These are phyloP conservation scores for Gyromitra esculenta DNA, from an alignment of 2,329 filamentous ascomycete species.

Conservation along the genomic window DNA sequence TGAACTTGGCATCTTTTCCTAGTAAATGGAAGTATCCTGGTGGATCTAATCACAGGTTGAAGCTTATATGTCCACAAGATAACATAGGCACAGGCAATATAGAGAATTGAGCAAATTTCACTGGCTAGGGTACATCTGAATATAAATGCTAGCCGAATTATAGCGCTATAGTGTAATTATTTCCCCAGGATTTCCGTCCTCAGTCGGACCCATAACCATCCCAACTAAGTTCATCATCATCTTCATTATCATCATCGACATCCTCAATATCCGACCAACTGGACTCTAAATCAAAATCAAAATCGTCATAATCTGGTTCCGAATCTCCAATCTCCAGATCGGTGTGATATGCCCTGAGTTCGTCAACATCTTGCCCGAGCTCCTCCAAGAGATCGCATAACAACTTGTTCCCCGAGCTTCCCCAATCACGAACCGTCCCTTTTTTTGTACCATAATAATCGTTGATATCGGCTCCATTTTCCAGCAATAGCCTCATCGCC, in stretches of 20 bases:
- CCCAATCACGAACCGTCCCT: conserved; percentile 13
- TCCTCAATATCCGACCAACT: neutral
- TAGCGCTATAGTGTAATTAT: neutral
- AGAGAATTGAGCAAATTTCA: no score
- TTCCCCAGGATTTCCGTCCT: neutral
- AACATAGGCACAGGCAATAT: no score
- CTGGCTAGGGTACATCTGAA: neutral
- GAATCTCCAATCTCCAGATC: neutral
- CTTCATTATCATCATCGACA: neutral
- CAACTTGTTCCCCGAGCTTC: conserved; percentile 12
- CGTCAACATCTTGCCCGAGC: conserved; percentile 16
- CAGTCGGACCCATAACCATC: neutral
- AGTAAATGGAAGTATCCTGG: no score
- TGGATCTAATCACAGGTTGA: no score
- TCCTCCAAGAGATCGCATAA: conserved; percentile 21
- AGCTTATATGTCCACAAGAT: no score
- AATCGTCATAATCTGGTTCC: neutral
- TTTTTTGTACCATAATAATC: no score
- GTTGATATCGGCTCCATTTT: conserved; percentile 8
- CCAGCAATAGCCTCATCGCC: conserved; percentile 7
- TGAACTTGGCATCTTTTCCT: no score
- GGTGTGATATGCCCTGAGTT: conserved; percentile 3
- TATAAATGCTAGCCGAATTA: neutral
- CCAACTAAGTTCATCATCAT: neutral
- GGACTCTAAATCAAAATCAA: neutral